Evolutionary conservation across 192 early-diverging fungal genomes (phyloP).

Genomic region (Podila minutissima): DNA sequence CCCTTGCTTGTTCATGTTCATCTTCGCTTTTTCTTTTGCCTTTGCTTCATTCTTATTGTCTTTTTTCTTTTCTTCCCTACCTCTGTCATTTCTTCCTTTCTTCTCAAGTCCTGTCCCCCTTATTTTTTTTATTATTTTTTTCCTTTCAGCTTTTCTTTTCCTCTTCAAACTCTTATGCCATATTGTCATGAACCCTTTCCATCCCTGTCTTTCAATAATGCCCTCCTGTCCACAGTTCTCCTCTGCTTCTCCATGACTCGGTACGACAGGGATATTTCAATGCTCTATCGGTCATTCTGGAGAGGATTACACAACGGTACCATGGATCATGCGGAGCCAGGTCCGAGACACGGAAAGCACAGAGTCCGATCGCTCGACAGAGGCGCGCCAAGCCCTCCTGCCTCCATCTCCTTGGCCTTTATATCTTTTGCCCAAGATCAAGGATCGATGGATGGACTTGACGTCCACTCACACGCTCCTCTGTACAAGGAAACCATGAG

Average conservation of each 20-base stretch:
- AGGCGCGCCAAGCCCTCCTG: too few species aligned
- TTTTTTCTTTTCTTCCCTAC: neutral
- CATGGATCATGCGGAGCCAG: too few species aligned
- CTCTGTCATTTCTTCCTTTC: neutral
- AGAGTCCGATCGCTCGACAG: too few species aligned
- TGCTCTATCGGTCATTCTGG: neutral
- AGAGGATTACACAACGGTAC: too few species aligned
- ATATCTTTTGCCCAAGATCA: too few species aligned
- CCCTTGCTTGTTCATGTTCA: neutral
- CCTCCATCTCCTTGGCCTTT: too few species aligned
- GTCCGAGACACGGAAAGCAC: too few species aligned
- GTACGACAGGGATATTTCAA: neutral
- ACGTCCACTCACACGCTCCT: too few species aligned
- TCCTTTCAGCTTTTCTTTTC: neutral
- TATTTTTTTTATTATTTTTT: neutral
- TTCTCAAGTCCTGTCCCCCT: conserved; percentile 2
- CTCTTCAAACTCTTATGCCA: neutral
- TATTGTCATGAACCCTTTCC: neutral
- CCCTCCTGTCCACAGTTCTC: neutral
- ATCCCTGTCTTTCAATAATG: neutral
- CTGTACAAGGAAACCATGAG: too few species aligned
- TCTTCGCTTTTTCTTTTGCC: neutral
- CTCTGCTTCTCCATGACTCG: neutral
- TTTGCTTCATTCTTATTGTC: neutral
- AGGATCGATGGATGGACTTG: too few species aligned